Percentiles rank a stretch among this genome's conserved stretches.
Evolutionary conservation across 2,329 filamentous ascomycete genomes (phyloP).

Genomic region (Colletotrichum acutatum): DNA sequence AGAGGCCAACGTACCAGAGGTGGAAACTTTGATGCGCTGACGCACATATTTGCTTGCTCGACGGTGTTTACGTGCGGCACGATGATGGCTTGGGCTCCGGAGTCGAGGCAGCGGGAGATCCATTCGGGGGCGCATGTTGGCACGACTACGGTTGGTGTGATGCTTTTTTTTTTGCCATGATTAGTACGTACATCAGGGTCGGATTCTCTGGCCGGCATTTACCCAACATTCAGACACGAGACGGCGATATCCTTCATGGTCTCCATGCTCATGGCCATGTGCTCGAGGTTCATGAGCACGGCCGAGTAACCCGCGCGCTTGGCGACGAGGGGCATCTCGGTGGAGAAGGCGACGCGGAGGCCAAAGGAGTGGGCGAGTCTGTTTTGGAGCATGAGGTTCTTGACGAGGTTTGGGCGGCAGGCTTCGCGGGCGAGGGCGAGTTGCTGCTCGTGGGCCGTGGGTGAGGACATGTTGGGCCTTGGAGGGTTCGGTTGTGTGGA

Average conservation of each 20-base stretch:
- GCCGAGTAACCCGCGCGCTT: constrained; percentile 18
- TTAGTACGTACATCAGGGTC: too few species aligned
- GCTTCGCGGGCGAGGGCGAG: constrained; percentile 15
- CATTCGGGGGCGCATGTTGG: constrained; percentile 21
- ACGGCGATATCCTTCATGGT: constrained; percentile 23
- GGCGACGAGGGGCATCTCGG: constrained; percentile 26
- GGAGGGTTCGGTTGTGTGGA: too few species aligned
- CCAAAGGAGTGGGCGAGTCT: constrained; percentile 20
- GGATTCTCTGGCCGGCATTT: too few species aligned
- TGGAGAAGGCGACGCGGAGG: constrained; percentile 27
- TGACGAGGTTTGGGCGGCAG: constrained; percentile 19
- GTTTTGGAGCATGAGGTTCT: constrained; percentile 12
- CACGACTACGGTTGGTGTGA: background rate
- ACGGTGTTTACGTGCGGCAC: constrained; percentile 59
- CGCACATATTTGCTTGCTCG: constrained; percentile 57
- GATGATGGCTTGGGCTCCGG: constrained; percentile 61
- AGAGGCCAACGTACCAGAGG: constrained; percentile 50
- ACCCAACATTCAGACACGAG: constrained; percentile 18
- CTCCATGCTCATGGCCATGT: constrained; percentile 25
- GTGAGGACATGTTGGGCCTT: constrained; percentile 1
- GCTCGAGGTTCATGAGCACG: constrained; percentile 26
- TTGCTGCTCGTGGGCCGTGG: background rate
- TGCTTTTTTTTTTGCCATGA: too few species aligned
- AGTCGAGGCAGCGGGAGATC: constrained; percentile 55
- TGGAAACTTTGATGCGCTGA: constrained; percentile 62